phyloP scores from a whole-genome alignment of 1,284 basidiomycete species.

The Ceratobasidium sp. region DNA sequence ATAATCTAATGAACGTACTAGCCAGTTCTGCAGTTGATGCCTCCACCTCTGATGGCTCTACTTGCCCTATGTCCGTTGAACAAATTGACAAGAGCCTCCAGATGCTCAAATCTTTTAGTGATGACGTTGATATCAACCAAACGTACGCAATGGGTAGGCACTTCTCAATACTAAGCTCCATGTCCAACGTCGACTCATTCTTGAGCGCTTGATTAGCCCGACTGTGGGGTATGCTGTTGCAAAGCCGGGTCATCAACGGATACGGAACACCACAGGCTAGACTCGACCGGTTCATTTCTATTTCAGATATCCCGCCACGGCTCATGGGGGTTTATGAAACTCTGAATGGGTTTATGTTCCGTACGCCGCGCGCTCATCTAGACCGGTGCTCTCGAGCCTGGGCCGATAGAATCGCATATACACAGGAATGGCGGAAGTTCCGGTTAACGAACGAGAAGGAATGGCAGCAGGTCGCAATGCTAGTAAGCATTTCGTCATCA shows the following conservation, averaged over 20 bases:
- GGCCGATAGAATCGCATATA: conserved; percentile 39
- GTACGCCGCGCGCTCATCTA: conserved; percentile 14
- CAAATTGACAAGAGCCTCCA: conserved; percentile 12
- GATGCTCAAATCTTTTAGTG: conserved; percentile 10
- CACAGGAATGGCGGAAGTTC: conserved; percentile 30
- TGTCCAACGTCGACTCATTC: background rate
- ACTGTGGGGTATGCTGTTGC: conserved; percentile 31
- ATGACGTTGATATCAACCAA: conserved; percentile 7
- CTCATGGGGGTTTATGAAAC: conserved; percentile 11
- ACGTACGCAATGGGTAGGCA: conserved; percentile 33
- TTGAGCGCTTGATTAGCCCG: conserved; percentile 7
- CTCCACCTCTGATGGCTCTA: conserved; percentile 31
- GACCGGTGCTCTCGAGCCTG: conserved; percentile 37
- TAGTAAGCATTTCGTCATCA: background rate
- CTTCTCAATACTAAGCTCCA: background rate
- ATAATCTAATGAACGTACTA: conserved; percentile 19
- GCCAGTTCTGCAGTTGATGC: conserved; percentile 31
- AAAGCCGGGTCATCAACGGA: conserved; percentile 36
- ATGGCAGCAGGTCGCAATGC: conserved; percentile 21
- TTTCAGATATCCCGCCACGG: conserved; percentile 18
- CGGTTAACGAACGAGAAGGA: conserved; percentile 28
- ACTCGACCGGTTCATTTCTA: conserved; percentile 32
- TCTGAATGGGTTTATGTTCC: background rate
- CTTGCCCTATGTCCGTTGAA: conserved; percentile 25
- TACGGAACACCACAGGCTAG: conserved; percentile 34